Evolutionary conservation across 2,329 filamentous ascomycete species (phyloP).

Genomic region (Atkinsonella hypoxylon): DNA sequence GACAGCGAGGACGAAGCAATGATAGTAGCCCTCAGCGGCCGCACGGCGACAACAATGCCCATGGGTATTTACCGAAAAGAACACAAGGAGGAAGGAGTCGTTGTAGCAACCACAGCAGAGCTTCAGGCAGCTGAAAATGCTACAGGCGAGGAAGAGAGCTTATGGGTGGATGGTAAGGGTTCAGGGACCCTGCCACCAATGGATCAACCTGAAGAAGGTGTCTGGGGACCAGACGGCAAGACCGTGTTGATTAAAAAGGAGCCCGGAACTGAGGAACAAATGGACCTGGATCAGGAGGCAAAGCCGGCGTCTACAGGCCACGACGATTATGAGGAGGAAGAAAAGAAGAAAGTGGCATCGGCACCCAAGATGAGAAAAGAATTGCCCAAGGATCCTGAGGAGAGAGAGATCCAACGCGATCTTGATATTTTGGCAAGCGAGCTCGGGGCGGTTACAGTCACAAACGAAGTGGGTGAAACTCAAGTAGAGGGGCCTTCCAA

Average conservation of each 20-base stretch:
- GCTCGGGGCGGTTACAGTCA: conserved; percentile 25
- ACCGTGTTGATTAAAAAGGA: conserved; percentile 32
- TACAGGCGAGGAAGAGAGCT: conserved; percentile 31
- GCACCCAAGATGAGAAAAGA: conserved; percentile 13
- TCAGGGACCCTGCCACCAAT: conserved; percentile 14
- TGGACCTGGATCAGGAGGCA: conserved; percentile 27
- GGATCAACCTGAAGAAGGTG: conserved; percentile 25
- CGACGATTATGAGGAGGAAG: conserved; percentile 11
- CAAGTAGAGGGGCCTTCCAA: conserved; percentile 19
- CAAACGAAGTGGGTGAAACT: conserved; percentile 17
- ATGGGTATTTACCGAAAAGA: conserved; percentile 44
- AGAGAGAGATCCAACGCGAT: conserved; percentile 26
- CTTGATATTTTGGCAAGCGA: conserved; percentile 31
- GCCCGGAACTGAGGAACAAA: conserved; percentile 27
- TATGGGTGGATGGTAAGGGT: conserved; percentile 29
- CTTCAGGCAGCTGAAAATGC: conserved; percentile 41
- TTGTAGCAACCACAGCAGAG: conserved; percentile 45
- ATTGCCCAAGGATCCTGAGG: conserved; percentile 24
- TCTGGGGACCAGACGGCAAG: conserved; percentile 31
- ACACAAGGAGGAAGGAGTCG: conserved; percentile 40
- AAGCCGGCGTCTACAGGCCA: conserved; percentile 13
- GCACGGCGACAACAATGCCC: conserved; percentile 29
- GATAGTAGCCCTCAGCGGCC: conserved; percentile 22
- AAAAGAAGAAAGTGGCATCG: conserved; percentile 12
- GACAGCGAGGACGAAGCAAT: conserved; percentile 33